Evolutionary conservation across 2,329 filamentous ascomycete species (phyloP).

Genomic region (Colletotrichum endophyticum): DNA sequence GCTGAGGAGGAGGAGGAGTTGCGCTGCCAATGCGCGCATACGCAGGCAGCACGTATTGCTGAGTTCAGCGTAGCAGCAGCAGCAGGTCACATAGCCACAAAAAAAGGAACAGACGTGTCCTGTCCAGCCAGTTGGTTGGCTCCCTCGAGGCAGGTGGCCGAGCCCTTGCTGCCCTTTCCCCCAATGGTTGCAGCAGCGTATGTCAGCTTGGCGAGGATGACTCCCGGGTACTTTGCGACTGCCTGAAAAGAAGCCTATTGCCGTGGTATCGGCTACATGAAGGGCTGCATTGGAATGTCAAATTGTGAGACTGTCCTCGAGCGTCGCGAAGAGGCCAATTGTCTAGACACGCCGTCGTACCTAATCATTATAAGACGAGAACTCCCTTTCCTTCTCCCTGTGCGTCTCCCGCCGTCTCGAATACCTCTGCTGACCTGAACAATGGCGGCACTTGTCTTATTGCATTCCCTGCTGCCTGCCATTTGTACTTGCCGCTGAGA

Average conservation of each 20-base stretch:
- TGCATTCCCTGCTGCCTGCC: not conserved
- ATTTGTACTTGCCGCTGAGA: not conserved
- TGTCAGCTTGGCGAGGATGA: conserved; percentile 1
- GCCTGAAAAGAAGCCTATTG: not conserved
- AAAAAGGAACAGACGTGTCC: not conserved
- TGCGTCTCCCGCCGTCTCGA: not conserved
- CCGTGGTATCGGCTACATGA: not conserved
- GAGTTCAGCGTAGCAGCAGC: not conserved
- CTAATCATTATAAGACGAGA: not conserved
- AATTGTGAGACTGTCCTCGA: not conserved
- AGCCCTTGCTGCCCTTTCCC: not conserved
- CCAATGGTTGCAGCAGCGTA: conserved; percentile 8
- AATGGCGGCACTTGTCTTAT: not conserved
- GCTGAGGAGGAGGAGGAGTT: not conserved
- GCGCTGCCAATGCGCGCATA: not conserved
- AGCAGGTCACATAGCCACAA: not conserved
- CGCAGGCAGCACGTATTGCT: not conserved
- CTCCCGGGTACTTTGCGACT: not conserved
- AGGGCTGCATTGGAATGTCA: not conserved
- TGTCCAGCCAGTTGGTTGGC: not conserved
- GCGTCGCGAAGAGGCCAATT: not conserved
- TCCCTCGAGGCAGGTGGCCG: not conserved
- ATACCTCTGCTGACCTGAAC: not conserved
- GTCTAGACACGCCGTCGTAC: not conserved
- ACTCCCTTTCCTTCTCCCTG: conserved; percentile 15